These are phyloP conservation scores for Plasmodium falciparum DNA, from an alignment of 169 alveolate genomes.

Conservation along the genomic window DNA sequence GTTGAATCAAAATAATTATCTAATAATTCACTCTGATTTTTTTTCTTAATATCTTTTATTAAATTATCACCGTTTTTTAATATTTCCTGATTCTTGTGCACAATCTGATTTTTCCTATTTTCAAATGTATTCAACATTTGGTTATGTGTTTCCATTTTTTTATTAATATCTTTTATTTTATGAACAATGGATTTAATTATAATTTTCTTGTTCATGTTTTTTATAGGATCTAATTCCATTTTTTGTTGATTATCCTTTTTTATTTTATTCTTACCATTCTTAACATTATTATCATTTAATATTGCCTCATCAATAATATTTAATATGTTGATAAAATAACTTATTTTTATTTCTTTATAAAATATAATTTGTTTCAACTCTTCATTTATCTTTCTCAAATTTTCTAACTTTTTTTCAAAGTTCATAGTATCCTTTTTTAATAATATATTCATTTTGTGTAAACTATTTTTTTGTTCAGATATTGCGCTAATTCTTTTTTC, in stretches of 20 bases:
- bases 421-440: conserved; percentile 18
- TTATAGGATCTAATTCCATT: conserved; percentile 22
- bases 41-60: neutral
- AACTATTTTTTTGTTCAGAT: conserved; percentile 25
- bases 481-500: neutral
- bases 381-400: conserved; percentile 9
- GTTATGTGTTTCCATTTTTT: conserved; percentile 22
- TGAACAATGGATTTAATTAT: conserved; percentile 68
- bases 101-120: neutral
- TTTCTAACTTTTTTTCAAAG: conserved; percentile 51
- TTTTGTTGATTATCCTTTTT: neutral
- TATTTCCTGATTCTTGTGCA: neutral
- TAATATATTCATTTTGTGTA: neutral
- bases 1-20: conserved; percentile 37
- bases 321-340: conserved; percentile 40
- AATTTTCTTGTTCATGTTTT: conserved; percentile 72
- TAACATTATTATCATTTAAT: conserved; percentile 1
- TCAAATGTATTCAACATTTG: neutral
- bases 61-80: neutral
- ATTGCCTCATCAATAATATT: conserved; percentile 51
- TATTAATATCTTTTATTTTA: conserved; percentile 60
- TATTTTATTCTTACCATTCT: neutral
- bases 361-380: conserved; percentile 35
- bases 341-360: conserved; percentile 66
- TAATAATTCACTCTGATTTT: conserved; percentile 16